Evolutionary conservation across 2,329 filamentous ascomycete genomes (phyloP).

Genomic region (Curvularia hawaiiensis): DNA sequence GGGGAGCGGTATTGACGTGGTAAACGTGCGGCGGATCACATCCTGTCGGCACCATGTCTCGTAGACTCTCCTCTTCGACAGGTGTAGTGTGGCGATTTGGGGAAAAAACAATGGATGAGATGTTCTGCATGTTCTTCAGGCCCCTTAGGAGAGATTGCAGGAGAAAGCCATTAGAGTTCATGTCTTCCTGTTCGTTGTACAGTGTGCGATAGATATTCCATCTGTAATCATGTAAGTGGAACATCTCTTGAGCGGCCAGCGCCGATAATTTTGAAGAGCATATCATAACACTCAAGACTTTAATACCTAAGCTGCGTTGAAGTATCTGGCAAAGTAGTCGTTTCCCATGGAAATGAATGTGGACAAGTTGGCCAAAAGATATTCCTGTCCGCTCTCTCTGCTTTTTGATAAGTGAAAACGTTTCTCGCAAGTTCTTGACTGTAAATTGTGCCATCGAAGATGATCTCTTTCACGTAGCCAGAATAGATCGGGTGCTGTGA

Average conservation of each 20-base stretch:
- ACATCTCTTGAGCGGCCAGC: not conserved
- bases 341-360: too few relatives aligned
- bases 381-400: slow-evolving; percentile 5
- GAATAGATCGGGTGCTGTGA: slow-evolving; percentile 29
- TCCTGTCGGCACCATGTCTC: slow-evolving; percentile 28
- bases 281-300: not conserved
- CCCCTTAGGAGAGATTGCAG: slow-evolving; percentile 30
- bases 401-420: too few relatives aligned
- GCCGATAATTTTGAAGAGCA: not conserved
- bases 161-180: slow-evolving; percentile 26
- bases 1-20: not conserved
- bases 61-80: slow-evolving; percentile 23
- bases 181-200: not conserved
- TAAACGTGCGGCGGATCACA: not conserved
- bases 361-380: not conserved
- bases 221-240: not conserved
- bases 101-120: slow-evolving; percentile 35
- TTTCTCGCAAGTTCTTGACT: not conserved
- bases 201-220: not conserved
- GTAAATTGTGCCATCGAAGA: slow-evolving; percentile 40
- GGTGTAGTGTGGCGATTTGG: slow-evolving; percentile 29
- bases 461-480: slow-evolving; percentile 38
- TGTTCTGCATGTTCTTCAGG: slow-evolving; percentile 31
- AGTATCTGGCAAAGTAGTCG: not conserved
- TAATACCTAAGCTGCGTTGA: not conserved